A percentile compares a stretch with the other conserved stretches of the same genome.
phyloP scores from a whole-genome alignment of 2,329 filamentous ascomycete genomes.

The Fusarium sambucinum region DNA sequence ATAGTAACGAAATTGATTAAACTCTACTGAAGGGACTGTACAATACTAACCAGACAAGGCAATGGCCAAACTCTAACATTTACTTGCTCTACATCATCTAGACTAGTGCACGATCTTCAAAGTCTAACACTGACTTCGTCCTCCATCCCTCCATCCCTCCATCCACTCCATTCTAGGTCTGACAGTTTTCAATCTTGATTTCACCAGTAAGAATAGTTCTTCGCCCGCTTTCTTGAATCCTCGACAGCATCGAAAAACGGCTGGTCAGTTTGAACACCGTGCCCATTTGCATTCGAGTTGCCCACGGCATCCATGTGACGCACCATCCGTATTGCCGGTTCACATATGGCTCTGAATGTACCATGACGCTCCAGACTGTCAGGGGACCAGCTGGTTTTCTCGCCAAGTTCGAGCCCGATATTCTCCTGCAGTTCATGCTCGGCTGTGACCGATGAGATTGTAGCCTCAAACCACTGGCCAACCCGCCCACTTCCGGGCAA shows the following conservation, averaged over 20 bases:
- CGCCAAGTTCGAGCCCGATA: slow-evolving; percentile 44
- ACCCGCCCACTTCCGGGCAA: slow-evolving; percentile 16
- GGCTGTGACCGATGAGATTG: slow-evolving; percentile 42
- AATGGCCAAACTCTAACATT: not conserved
- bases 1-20: slow-evolving; percentile 30
- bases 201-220: slow-evolving; percentile 40
- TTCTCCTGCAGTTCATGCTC: slow-evolving; percentile 46
- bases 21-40: not conserved
- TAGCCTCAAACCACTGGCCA: slow-evolving; percentile 49
- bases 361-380: slow-evolving; percentile 41
- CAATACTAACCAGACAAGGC: not conserved
- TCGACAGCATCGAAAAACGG: slow-evolving; percentile 14
- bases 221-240: slow-evolving; percentile 11
- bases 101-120: too few species aligned
- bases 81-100: not conserved
- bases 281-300: slow-evolving; percentile 45
- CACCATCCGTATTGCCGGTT: slow-evolving; percentile 49
- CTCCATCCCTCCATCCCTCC: not conserved
- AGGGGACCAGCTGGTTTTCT: slow-evolving; percentile 44
- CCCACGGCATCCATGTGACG: slow-evolving; percentile 51
- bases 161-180: not conserved
- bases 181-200: not conserved
- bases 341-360: slow-evolving; percentile 46
- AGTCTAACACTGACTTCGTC: too few species aligned
- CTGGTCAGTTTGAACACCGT: slow-evolving; percentile 20